Conservation (phyloP, 768 basidiomycete species). For the Coprinellus aureogranulatus region DNA sequence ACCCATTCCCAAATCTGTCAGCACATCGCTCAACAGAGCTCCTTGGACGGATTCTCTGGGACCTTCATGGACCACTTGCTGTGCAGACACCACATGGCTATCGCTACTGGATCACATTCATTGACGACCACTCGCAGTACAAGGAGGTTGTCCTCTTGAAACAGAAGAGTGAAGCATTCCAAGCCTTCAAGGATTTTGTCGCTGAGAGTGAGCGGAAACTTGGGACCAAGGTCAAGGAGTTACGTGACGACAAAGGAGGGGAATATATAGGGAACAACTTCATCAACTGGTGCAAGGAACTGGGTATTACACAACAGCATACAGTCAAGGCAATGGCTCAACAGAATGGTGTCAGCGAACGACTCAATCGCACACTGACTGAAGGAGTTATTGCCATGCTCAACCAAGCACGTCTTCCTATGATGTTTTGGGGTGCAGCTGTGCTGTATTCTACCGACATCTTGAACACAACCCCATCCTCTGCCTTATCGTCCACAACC, state of each 20-base stretch:
- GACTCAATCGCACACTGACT: background rate
- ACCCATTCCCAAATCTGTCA: slow-evolving; percentile 10
- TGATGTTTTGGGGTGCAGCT: background rate
- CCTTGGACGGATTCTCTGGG: slow-evolving; percentile 26
- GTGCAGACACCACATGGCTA: slow-evolving; percentile 8
- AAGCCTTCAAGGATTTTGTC: slow-evolving; percentile 19
- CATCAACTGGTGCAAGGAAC: slow-evolving; percentile 17
- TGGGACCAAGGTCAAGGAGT: slow-evolving; percentile 17
- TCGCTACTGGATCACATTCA: slow-evolving; percentile 12
- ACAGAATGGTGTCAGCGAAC: background rate
- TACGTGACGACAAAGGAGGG: slow-evolving; percentile 34
- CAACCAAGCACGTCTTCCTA: background rate
- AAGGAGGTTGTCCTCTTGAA: slow-evolving; percentile 3
- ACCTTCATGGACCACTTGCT: slow-evolving; percentile 29
- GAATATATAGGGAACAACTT: slow-evolving; percentile 28
- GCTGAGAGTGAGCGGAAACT: slow-evolving; percentile 27
- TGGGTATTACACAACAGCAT: slow-evolving; percentile 22
- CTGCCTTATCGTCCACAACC: background rate
- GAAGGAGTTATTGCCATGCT: background rate
- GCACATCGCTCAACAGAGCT: background rate
- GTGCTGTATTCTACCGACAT: background rate
- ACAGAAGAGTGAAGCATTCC: slow-evolving; percentile 3
- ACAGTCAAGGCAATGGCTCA: slow-evolving; percentile 11
- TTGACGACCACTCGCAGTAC: slow-evolving; percentile 4
- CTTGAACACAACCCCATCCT: background rate